phyloP scores from a whole-genome alignment of 441 rosid species.

The Lepidium campestre region DNA sequence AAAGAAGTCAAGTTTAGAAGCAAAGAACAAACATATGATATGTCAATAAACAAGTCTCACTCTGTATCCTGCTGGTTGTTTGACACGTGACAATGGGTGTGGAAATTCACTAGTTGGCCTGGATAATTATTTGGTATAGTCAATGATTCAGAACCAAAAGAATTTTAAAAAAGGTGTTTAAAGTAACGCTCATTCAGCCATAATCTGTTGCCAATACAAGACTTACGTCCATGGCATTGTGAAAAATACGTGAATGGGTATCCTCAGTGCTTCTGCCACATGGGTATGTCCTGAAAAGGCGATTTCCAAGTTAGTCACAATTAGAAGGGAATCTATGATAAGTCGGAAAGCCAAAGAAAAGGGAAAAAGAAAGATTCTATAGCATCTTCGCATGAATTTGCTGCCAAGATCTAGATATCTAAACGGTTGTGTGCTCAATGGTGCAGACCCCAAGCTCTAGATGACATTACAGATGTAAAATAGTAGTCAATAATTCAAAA shows the following conservation, averaged over 20 bases:
- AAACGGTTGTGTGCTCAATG: background rate
- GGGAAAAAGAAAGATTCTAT: background rate
- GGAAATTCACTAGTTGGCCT: constrained; percentile 99
- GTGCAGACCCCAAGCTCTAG: background rate
- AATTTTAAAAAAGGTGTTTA: constrained; percentile 9
- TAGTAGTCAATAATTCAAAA: background rate
- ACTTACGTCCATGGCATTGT: constrained; percentile 99
- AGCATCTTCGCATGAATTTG: background rate
- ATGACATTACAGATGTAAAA: background rate
- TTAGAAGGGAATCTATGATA: constrained; percentile 1
- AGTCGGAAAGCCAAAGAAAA: background rate
- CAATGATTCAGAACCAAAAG: constrained; percentile 9
- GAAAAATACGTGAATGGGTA: constrained; percentile 95
- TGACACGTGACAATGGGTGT: constrained; percentile 97
- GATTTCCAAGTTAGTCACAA: constrained; percentile 25
- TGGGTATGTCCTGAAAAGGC: constrained; percentile 76
- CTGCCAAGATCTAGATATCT: background rate
- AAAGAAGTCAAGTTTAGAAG: constrained; percentile 1
- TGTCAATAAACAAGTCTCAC: constrained; percentile 40
- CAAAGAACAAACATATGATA: background rate
- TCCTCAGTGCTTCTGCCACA: constrained; percentile 88
- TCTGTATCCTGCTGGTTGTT: constrained; percentile 96
- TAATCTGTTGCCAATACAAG: constrained; percentile 46
- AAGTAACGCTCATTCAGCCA: constrained; percentile 26
- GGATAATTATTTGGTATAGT: constrained; percentile 22